Evolutionary conservation across 176 grass and related monocot species (phyloP).

Genomic region (Poa pratensis): DNA sequence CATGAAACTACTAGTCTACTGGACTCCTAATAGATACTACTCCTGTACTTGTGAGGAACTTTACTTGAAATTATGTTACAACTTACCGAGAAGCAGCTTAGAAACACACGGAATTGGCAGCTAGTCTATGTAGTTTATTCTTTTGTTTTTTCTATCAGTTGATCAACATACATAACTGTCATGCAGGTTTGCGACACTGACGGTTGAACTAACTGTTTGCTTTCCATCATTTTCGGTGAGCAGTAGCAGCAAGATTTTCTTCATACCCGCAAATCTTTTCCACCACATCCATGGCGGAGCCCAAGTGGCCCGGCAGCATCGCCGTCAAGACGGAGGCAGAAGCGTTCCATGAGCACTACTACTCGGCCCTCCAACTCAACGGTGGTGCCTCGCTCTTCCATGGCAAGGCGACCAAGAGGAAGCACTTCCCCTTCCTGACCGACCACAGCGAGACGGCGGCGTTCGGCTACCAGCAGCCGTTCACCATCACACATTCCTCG

Average conservation of each 20-base stretch:
- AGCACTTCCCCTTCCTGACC: slow-evolving; percentile 57
- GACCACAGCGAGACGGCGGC: neutral
- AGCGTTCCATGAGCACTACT: slow-evolving; percentile 43
- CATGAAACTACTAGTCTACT: neutral
- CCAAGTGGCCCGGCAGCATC: slow-evolving; percentile 44
- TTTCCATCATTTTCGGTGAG: slow-evolving; percentile 16
- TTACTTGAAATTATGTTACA: slow-evolving; percentile 4
- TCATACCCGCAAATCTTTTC: slow-evolving; percentile 63
- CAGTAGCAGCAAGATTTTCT: slow-evolving; percentile 52
- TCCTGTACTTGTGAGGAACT: neutral
- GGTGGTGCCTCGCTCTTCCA: slow-evolving; percentile 34
- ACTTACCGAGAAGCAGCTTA: neutral
- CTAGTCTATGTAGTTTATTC: neutral
- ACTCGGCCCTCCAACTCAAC: slow-evolving; percentile 47
- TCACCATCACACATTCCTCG: slow-evolving; percentile 55
- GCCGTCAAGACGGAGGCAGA: slow-evolving; percentile 58
- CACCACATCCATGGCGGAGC: slow-evolving; percentile 47
- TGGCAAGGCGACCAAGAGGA: slow-evolving; percentile 45
- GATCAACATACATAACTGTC: neutral
- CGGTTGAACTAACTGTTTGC: slow-evolving; percentile 23
- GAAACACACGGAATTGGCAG: neutral
- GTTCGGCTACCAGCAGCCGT: slow-evolving; percentile 39
- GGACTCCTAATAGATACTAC: neutral
- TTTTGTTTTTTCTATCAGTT: neutral
- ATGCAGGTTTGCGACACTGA: neutral